phyloP scores from a whole-genome alignment of 441 rosid genomes.

The Corymbia calophylla region DNA sequence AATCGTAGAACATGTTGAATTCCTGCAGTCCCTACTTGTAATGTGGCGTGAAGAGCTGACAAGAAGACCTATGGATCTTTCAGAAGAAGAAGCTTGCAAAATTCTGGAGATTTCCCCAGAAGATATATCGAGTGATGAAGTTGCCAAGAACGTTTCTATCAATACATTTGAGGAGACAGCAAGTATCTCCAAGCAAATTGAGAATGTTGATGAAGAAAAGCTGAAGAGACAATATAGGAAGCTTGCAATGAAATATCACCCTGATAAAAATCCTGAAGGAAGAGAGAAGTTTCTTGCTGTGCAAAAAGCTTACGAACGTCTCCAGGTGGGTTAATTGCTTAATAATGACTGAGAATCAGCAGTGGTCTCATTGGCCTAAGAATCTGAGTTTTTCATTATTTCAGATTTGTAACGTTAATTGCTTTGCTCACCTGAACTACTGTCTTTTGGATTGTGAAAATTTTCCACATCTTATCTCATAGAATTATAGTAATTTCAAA shows the following conservation, averaged over 20 bases:
- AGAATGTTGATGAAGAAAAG: conserved; percentile 99
- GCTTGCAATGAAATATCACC: conserved; percentile 99
- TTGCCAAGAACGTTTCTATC: conserved; percentile 22
- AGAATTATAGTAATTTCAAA: neutral
- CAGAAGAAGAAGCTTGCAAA: conserved; percentile 98
- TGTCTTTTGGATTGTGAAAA: neutral
- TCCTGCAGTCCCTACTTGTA: conserved; percentile 89
- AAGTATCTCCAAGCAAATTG: conserved; percentile 79
- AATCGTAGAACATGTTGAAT: conserved; percentile 98
- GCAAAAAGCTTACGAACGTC: conserved; percentile 98
- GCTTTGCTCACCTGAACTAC: neutral
- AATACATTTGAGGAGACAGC: conserved; percentile 51
- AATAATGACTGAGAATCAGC: neutral
- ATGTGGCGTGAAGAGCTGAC: conserved; percentile 99
- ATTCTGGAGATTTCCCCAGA: conserved; percentile 87
- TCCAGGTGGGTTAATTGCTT: conserved; percentile 54
- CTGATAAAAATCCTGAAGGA: conserved; percentile 99
- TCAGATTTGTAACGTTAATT: neutral
- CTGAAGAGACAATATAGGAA: conserved; percentile 98
- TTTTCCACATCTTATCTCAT: neutral
- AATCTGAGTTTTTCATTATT: neutral
- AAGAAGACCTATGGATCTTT: conserved; percentile 97
- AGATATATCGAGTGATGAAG: conserved; percentile 60
- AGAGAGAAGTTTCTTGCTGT: conserved; percentile 98
- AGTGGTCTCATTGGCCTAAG: neutral